Conservation (phyloP, 208 protist species). For the Leptomonas pyrrhocoris region DNA sequence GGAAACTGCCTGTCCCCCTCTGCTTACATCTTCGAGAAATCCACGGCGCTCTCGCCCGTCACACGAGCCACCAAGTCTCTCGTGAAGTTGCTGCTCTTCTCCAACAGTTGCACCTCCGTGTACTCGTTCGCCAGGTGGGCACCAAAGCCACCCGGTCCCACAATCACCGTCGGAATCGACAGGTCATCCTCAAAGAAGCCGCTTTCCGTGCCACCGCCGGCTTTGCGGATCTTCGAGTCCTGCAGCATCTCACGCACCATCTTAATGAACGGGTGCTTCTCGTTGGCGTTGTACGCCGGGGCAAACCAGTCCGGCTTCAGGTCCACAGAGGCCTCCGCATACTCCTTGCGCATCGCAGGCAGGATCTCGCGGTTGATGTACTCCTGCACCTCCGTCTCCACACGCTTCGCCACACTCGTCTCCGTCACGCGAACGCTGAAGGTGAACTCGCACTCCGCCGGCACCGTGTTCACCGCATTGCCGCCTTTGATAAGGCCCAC, state of each 20-base stretch:
- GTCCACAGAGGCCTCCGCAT: conserved; percentile 35
- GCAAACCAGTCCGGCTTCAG: conserved; percentile 17
- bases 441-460: conserved; percentile 44
- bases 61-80: conserved; percentile 20
- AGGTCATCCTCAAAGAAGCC: conserved; percentile 54
- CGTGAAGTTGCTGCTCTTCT: conserved; percentile 28
- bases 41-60: conserved; percentile 17
- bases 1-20: neutral
- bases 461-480: conserved; percentile 58
- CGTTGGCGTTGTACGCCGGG: conserved; percentile 37
- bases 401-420: conserved; percentile 13
- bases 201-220: conserved; percentile 49
- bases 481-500: conserved; percentile 47
- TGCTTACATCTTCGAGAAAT: conserved; percentile 7
- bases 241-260: conserved; percentile 29
- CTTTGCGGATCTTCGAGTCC: conserved; percentile 12
- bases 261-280: conserved; percentile 44
- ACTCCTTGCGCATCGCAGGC: too few species aligned
- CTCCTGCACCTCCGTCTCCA: conserved; percentile 35
- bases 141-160: conserved; percentile 48
- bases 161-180: conserved; percentile 44
- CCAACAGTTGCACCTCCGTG: conserved; percentile 34
- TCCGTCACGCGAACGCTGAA: conserved; percentile 49
- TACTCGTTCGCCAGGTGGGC: conserved; percentile 60
- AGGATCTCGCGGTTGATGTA: conserved; percentile 41